Conservation (phyloP, 2,329 filamentous ascomycete genomes). For the Penicillium glabrum region DNA sequence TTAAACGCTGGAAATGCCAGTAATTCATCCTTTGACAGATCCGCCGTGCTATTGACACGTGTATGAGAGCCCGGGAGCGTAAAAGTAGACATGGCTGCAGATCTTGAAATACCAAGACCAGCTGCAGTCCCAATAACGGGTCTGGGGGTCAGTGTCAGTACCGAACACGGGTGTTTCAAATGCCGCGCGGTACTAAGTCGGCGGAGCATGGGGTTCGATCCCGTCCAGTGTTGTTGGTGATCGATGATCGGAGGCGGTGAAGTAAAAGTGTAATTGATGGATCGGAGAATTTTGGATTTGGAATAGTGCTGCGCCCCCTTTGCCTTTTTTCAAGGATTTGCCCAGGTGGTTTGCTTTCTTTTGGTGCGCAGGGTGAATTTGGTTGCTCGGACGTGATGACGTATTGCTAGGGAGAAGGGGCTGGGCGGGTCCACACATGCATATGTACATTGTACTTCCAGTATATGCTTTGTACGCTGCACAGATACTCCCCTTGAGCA, state of each 20-base stretch:
- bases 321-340: background rate
- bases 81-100: conserved; percentile 42
- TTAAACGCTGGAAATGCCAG: conserved; percentile 55
- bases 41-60: conserved; percentile 43
- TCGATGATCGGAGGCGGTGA: background rate
- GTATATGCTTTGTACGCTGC: no score
- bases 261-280: background rate
- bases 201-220: background rate
- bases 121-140: background rate
- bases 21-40: conserved; percentile 47
- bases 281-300: background rate
- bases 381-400: background rate
- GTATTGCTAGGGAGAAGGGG: background rate
- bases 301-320: background rate
- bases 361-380: background rate
- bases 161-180: background rate
- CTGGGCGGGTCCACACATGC: background rate
- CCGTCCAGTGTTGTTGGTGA: background rate
- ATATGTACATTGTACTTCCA: no score
- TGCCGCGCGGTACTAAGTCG: background rate
- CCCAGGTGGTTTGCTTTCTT: background rate
- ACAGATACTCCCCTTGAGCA: background rate
- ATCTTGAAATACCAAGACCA: background rate
- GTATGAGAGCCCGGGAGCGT: conserved; percentile 38
- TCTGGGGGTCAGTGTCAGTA: background rate